Evolutionary conservation across 441 rosid species (phyloP), one percentile per base, ranked within the genome.

Genomic region (Viola pubescens): DNA sequence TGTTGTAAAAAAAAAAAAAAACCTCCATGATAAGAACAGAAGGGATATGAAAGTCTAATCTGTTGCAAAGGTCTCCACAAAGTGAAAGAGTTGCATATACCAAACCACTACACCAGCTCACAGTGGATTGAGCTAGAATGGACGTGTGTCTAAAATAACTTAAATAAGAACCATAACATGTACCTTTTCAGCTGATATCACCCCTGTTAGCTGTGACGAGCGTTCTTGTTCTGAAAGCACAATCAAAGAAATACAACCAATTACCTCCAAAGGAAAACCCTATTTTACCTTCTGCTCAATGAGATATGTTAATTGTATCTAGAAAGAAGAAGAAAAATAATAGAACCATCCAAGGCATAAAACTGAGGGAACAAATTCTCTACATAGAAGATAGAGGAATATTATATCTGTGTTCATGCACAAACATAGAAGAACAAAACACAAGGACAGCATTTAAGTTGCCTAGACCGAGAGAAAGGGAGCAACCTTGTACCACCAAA

Each of bases 401-500:
- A 16, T 49, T 34, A 48, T 2, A 49, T n/a, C n/a, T 49, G 8
- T 49, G 19, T 16, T 16, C 19, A 16, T 14, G 16, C 26, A 49
- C 16, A 49, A 49, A 14, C 8, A 49, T 12, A 9, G 6, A 16
- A 3, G n/a, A 48, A 13, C 2, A 6, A 49, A 6, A 49, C 4
- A 0, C 14, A 38, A 43, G 37, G 5, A 56, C 5, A 39, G 19
- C 19, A 16, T 16, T 16, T 16, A 16, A 16, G 19, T 16, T 0
- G 19, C 19, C 19, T 16, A 16, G 19, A 16, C 19, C 19, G 19
- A 16, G 42, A 38, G 59, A 60, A 14, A 46, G 19, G 47, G 43
- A 50, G 42, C n/a, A 13, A 90, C 96, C 97, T 82, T 75, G 73
- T 3, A 16, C 34, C 12, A 60, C 67, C 47, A 59, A 47, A 67